Conservation (phyloP, 208 protist species). For the Porcisia deanei region DNA sequence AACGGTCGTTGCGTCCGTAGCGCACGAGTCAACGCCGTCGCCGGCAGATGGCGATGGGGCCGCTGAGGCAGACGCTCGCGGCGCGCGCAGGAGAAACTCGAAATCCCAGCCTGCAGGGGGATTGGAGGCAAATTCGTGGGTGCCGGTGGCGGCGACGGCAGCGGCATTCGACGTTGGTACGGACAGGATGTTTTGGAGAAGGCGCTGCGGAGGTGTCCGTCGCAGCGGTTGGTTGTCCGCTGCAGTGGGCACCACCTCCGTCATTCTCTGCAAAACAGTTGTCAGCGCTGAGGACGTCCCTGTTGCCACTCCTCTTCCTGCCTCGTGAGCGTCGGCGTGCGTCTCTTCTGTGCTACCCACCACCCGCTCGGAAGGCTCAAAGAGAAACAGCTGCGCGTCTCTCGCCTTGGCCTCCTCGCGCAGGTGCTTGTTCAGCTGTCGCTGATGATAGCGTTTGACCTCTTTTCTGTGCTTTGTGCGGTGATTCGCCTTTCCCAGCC, state of each 20-base stretch:
- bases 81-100: slow-evolving; percentile 59
- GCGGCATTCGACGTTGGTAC: not conserved
- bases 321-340: not conserved
- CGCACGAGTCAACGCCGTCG: not conserved
- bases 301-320: not conserved
- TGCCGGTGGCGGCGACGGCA: not conserved
- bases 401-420: slow-evolving; percentile 45
- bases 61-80: slow-evolving; percentile 7
- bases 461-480: slow-evolving; percentile 68
- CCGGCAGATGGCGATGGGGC: not conserved
- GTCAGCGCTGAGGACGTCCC: not conserved
- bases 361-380: slow-evolving; percentile 10
- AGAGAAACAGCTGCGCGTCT: slow-evolving; percentile 58
- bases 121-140: not conserved
- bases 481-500: slow-evolving; percentile 4
- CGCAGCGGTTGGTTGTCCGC: not conserved
- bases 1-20: not conserved
- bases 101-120: slow-evolving; percentile 35
- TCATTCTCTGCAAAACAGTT: not conserved
- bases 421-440: slow-evolving; percentile 43
- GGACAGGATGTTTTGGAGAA: not conserved
- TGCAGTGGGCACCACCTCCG: not conserved
- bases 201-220: not conserved
- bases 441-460: slow-evolving; percentile 74
- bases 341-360: not conserved